These are phyloP conservation scores for Phyllosticta ampelicida DNA, from an alignment of 2,329 filamentous ascomycete genomes.

Conservation along the genomic window DNA sequence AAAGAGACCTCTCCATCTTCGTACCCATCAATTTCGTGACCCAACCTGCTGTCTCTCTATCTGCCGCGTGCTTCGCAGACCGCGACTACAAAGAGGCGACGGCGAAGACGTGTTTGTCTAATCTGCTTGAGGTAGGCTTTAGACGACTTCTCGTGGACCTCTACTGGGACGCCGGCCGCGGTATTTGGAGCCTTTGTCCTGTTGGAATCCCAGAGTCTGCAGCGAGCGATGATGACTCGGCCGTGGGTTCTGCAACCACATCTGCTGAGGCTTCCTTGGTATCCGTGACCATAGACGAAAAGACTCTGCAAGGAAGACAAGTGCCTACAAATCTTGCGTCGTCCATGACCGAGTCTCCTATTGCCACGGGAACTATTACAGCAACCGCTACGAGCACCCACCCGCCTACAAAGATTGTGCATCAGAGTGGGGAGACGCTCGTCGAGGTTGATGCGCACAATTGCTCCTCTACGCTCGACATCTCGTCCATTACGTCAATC, in stretches of 20 bases:
- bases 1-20: conserved; percentile 48
- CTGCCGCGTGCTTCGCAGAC: conserved; percentile 47
- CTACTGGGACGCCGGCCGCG: conserved; percentile 49
- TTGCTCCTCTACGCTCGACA: conserved; percentile 43
- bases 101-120: conserved; percentile 48
- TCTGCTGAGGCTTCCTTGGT: conserved; percentile 1
- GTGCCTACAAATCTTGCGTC: neutral
- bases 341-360: neutral
- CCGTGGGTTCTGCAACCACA: conserved; percentile 13
- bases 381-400: conserved; percentile 5
- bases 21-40: conserved; percentile 55
- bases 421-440: conserved; percentile 20
- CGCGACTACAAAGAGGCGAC: conserved; percentile 42
- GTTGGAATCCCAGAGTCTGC: conserved; percentile 36
- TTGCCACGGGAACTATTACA: neutral
- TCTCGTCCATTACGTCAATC: conserved; percentile 39
- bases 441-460: conserved; percentile 40
- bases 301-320: conserved; percentile 1
- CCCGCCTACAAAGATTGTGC: neutral
- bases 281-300: neutral
- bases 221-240: conserved; percentile 13
- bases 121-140: conserved; percentile 50
- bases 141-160: conserved; percentile 48
- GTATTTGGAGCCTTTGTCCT: conserved; percentile 51
- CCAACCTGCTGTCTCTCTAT: conserved; percentile 45